Conservation (phyloP, 2,329 filamentous ascomycete genomes). For the Fusarium illudens region DNA sequence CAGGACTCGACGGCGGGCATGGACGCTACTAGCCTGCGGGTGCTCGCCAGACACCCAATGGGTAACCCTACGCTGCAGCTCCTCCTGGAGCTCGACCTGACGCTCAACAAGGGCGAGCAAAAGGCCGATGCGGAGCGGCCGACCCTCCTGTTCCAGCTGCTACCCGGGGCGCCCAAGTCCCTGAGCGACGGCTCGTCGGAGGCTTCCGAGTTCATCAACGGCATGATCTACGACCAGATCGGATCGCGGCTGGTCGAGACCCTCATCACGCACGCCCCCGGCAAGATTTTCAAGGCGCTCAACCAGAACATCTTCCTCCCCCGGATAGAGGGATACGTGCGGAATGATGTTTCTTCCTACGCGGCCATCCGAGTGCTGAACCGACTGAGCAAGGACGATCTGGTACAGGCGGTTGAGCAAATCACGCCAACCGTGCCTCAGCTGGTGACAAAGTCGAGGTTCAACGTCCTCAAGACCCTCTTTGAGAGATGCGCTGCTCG, state of each 20-base stretch:
- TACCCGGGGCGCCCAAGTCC: constrained; percentile 77
- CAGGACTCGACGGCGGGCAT: constrained; percentile 76
- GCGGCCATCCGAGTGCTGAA: constrained; percentile 85
- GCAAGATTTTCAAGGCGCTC: constrained; percentile 89
- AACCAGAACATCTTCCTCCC: constrained; percentile 83
- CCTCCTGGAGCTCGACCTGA: constrained; percentile 85
- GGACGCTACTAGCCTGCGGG: constrained; percentile 80
- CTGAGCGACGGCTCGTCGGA: constrained; percentile 77
- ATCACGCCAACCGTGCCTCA: constrained; percentile 77
- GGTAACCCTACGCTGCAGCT: constrained; percentile 95
- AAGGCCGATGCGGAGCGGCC: constrained; percentile 47
- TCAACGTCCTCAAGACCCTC: constrained; percentile 80
- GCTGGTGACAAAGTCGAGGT: constrained; percentile 78
- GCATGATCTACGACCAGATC: constrained; percentile 87
- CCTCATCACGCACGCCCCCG: constrained; percentile 80
- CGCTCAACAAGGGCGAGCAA: constrained; percentile 67
- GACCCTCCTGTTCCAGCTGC: constrained; percentile 76
- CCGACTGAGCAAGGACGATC: constrained; percentile 85
- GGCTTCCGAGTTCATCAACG: constrained; percentile 80
- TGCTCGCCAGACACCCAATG: constrained; percentile 86
- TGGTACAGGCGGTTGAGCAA: constrained; percentile 75
- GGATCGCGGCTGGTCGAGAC: constrained; percentile 91
- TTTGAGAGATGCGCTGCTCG: constrained; percentile 84
- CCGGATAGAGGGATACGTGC: constrained; percentile 79
- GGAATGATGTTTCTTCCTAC: constrained; percentile 91